Percentiles rank a stretch among this genome's conserved stretches.
Conservation (phyloP, 2,329 filamentous ascomycete genomes). For the Alternaria sp. region DNA sequence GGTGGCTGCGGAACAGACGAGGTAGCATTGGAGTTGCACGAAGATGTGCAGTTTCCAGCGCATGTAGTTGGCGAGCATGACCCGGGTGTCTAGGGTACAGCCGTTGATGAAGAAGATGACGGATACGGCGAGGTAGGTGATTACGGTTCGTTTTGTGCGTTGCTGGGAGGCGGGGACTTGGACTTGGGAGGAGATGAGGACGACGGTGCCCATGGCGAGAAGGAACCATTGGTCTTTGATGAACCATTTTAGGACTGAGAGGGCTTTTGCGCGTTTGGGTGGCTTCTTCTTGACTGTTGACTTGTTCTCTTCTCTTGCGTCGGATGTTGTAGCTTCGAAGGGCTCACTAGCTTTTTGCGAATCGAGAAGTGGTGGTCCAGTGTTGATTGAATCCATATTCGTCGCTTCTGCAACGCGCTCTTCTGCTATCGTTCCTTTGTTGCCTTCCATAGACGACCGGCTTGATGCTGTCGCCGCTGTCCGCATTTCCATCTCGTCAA, state of each 20-base stretch:
- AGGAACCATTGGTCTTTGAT: slow-evolving; percentile 69
- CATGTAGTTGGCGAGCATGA: slow-evolving; percentile 66
- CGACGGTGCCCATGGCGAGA: slow-evolving; percentile 63
- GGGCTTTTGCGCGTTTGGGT: slow-evolving; percentile 9
- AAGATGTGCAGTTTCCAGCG: slow-evolving; percentile 73
- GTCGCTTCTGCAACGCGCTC: not conserved
- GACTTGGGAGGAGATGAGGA: slow-evolving; percentile 62
- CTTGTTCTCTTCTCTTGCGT: not conserved
- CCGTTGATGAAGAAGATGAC: slow-evolving; percentile 76
- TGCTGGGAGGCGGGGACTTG: slow-evolving; percentile 63
- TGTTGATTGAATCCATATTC: not conserved
- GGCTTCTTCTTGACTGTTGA: not conserved
- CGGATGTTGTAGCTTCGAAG: not conserved
- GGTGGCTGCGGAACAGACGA: slow-evolving; percentile 69
- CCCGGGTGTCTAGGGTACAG: slow-evolving; percentile 68
- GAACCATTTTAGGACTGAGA: slow-evolving; percentile 42
- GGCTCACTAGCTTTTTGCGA: not conserved
- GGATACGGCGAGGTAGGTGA: slow-evolving; percentile 72
- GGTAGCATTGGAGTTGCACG: slow-evolving; percentile 71
- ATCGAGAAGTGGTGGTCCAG: not conserved
- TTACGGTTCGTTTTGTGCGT: slow-evolving; percentile 55
- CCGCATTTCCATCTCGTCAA: not conserved
- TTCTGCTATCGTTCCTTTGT: not conserved
- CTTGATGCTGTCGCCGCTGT: not conserved
- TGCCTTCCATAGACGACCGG: not conserved